A percentile compares a stretch with the other conserved stretches of the same genome.
Conservation (phyloP, 169 alveolate species). For the Plasmodium fragile region DNA sequence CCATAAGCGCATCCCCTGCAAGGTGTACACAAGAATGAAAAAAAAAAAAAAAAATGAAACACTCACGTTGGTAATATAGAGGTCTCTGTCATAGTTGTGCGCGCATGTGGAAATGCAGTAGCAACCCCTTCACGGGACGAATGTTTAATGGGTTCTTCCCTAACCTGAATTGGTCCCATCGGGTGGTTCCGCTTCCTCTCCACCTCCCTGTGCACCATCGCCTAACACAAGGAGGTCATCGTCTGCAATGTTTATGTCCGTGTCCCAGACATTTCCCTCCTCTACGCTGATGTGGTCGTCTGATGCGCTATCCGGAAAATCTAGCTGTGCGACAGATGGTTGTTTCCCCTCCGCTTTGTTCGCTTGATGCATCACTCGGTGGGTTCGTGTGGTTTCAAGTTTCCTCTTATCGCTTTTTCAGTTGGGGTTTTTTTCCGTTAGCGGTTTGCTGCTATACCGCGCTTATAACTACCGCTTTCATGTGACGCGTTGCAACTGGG, state of each 20-base stretch:
- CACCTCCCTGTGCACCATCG: not conserved
- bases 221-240: constrained; percentile 34
- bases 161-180: constrained; percentile 6
- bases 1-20: not conserved
- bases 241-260: constrained; percentile 33
- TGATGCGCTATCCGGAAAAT: constrained; percentile 35
- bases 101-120: not conserved
- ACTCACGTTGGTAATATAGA: not conserved
- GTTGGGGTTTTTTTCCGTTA: too few species aligned
- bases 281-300: constrained; percentile 31
- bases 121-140: not conserved
- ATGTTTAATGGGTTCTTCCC: not conserved
- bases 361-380: constrained; percentile 24
- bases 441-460: not conserved
- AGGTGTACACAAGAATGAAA: not conserved
- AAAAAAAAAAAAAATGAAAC: not conserved
- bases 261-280: constrained; percentile 54
- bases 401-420: not conserved
- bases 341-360: constrained; percentile 3
- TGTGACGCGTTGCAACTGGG: not conserved
- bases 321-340: not conserved
- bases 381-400: not conserved
- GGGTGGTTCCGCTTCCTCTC: not conserved
- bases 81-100: not conserved
- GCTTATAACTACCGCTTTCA: too few species aligned